A percentile compares a stretch with the other conserved stretches of the same genome.
Evolutionary conservation across 176 grass and related monocot species (phyloP).

Genomic region (Oryza nivara): DNA sequence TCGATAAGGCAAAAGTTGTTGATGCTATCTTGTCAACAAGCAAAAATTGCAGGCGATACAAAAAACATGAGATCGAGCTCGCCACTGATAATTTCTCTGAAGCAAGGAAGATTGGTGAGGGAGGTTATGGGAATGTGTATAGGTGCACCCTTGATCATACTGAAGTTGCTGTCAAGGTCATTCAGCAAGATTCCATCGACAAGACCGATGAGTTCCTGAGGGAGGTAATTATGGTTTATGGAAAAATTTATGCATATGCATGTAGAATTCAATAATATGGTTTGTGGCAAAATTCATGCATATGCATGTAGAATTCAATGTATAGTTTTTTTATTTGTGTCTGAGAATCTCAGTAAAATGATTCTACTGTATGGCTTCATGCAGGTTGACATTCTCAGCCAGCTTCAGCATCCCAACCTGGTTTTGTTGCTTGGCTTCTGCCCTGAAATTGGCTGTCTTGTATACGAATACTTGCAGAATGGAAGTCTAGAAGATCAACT

Average conservation of each 20-base stretch:
- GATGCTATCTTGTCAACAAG: constrained; percentile 52
- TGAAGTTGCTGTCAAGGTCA: constrained; percentile 86
- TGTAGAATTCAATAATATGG: background rate
- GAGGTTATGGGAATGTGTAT: constrained; percentile 85
- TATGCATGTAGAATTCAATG: background rate
- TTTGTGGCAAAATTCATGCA: background rate
- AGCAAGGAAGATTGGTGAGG: constrained; percentile 85
- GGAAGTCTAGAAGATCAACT: constrained; percentile 87
- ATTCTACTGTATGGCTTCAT: background rate
- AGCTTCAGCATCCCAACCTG: constrained; percentile 82
- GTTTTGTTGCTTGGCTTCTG: constrained; percentile 80
- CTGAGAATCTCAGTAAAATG: background rate
- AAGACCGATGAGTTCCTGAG: constrained; percentile 76
- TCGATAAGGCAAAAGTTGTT: constrained; percentile 54
- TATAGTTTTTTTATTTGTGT: background rate
- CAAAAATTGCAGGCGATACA: constrained; percentile 78
- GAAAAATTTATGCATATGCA: background rate
- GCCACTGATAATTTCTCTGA: constrained; percentile 90
- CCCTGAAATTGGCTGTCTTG: constrained; percentile 67
- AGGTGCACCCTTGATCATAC: constrained; percentile 83
- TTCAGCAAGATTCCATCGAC: constrained; percentile 68
- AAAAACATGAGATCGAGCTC: constrained; percentile 73
- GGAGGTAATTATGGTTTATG: constrained; percentile 57
- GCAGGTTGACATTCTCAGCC: constrained; percentile 90
- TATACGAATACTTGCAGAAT: constrained; percentile 84